Conservation (phyloP, 1,139 yeast genomes). For the Geotrichum candidum region DNA sequence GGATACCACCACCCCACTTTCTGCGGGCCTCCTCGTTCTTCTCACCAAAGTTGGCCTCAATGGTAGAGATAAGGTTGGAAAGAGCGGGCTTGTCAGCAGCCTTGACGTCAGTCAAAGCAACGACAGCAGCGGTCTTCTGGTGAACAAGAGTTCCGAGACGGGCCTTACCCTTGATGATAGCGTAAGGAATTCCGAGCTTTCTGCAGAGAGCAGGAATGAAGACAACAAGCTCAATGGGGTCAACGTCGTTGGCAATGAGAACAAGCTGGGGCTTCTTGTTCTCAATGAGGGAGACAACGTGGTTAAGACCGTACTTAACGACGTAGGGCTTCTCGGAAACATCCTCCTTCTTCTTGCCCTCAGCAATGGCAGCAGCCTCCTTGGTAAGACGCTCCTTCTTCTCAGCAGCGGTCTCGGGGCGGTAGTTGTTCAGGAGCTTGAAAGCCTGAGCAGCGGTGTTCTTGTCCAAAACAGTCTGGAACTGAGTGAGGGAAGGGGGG, state of each 20-base stretch:
- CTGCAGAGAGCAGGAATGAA: slow-evolving; percentile 98
- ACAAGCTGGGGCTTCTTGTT: slow-evolving; percentile 97
- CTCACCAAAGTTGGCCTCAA: slow-evolving; percentile 85
- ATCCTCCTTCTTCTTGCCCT: slow-evolving; percentile 93
- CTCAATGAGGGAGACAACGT: slow-evolving; percentile 92
- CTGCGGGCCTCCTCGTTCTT: slow-evolving; percentile 93
- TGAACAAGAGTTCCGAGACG: slow-evolving; percentile 96
- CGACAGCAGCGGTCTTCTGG: slow-evolving; percentile 95
- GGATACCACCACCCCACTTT: slow-evolving; percentile 99
- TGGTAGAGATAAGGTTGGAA: slow-evolving; percentile 85
- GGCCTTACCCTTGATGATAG: slow-evolving; percentile 97
- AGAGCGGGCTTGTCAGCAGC: slow-evolving; percentile 92
- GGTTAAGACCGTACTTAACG: slow-evolving; percentile 97
- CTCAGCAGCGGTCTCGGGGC: slow-evolving; percentile 95
- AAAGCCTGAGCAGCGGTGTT: slow-evolving; percentile 96
- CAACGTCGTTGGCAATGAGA: slow-evolving; percentile 96
- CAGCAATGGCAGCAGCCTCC: slow-evolving; percentile 98
- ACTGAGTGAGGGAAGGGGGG: slow-evolving; percentile 97
- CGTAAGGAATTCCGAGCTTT: slow-evolving; percentile 99
- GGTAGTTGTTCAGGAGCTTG: slow-evolving; percentile 96
- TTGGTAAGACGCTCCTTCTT: slow-evolving; percentile 98
- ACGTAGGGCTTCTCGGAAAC: slow-evolving; percentile 93
- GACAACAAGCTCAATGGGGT: slow-evolving; percentile 94
- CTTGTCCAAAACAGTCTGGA: slow-evolving; percentile 92
- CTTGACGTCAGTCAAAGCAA: slow-evolving; percentile 91